Percentiles rank a stretch among this genome's conserved stretches.
Evolutionary conservation across 805 yeast genomes (phyloP).

Genomic region (Nadsonia fulvescens): DNA sequence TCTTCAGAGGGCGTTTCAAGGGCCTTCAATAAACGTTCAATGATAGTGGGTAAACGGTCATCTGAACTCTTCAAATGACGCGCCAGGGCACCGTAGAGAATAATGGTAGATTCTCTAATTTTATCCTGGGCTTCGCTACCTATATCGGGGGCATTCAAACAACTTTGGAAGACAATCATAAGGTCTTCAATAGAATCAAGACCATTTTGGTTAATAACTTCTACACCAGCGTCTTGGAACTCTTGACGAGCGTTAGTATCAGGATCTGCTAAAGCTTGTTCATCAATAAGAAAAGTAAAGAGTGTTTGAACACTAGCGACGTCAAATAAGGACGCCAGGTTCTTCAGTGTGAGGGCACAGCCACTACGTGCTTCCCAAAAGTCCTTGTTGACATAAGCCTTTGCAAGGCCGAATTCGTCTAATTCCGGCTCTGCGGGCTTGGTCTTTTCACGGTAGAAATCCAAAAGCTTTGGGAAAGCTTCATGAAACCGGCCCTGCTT

Average conservation of each 20-base stretch:
- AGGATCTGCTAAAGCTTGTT: slow-evolving; percentile 52
- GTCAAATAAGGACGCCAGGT: slow-evolving; percentile 30
- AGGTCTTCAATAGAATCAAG: slow-evolving; percentile 44
- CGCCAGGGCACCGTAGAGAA: slow-evolving; percentile 81
- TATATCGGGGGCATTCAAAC: slow-evolving; percentile 22
- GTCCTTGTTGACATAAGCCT: slow-evolving; percentile 48
- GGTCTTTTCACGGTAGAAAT: slow-evolving; percentile 38
- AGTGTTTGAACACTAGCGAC: slow-evolving; percentile 28
- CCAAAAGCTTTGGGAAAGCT: slow-evolving; percentile 29
- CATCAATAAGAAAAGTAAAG: slow-evolving; percentile 42
- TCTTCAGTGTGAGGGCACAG: slow-evolving; percentile 46
- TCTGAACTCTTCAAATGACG: slow-evolving; percentile 60
- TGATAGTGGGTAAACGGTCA: slow-evolving; percentile 40
- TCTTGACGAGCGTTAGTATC: slow-evolving; percentile 60
- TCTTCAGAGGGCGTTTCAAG: slow-evolving; percentile 76
- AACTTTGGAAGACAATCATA: slow-evolving; percentile 63
- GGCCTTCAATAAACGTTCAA: slow-evolving; percentile 53
- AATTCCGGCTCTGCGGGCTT: slow-evolving; percentile 59
- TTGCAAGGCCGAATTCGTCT: slow-evolving; percentile 66
- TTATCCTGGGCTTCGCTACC: slow-evolving; percentile 35
- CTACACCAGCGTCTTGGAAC: slow-evolving; percentile 77
- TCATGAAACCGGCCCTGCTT: slow-evolving; percentile 18
- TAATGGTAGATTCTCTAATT: slow-evolving; percentile 63
- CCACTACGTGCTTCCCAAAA: slow-evolving; percentile 79
- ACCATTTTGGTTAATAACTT: slow-evolving; percentile 51